Percentiles rank a stretch among this genome's conserved stretches.
phyloP scores from a whole-genome alignment of 2,329 filamentous ascomycete species.

The Xylariales sp. region DNA sequence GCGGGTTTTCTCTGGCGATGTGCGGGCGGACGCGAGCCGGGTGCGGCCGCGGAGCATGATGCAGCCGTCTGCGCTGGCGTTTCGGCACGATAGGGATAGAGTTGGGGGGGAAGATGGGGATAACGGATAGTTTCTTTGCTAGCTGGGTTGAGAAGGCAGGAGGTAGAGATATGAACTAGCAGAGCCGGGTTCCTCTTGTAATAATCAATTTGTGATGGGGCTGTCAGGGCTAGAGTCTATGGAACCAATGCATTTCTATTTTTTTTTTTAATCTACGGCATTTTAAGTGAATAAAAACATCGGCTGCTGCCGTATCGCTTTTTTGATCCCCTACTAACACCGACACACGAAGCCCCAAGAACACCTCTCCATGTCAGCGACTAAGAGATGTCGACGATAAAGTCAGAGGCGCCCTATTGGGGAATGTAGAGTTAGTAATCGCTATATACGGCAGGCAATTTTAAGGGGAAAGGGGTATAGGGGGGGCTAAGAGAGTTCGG shows the following conservation, averaged over 20 bases:
- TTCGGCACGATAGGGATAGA: conserved; percentile 22
- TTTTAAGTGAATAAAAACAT: not conserved
- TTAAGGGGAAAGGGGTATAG: no score
- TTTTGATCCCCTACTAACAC: not conserved
- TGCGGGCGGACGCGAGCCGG: not conserved
- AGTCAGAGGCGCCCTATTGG: conserved; percentile 37
- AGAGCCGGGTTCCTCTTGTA: not conserved
- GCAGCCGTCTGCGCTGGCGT: not conserved
- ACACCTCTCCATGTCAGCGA: not conserved
- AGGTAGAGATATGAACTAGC: not conserved
- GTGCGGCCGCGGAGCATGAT: conserved; percentile 20
- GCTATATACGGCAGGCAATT: no score
- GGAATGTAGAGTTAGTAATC: not conserved
- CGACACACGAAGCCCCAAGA: not conserved
- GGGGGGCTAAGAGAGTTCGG: not conserved
- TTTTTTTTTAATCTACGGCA: not conserved
- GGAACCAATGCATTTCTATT: not conserved
- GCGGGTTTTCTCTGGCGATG: conserved; percentile 1
- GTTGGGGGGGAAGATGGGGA: not conserved
- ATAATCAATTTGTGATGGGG: not conserved
- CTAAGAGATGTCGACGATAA: conserved; percentile 31
- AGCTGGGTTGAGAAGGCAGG: not conserved
- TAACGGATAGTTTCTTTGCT: not conserved
- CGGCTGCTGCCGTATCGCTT: not conserved
- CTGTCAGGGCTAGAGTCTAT: not conserved